Base-by-base conservation (phyloP, 345 rosid genomes). In the Aquilaria sinensis region DNA sequence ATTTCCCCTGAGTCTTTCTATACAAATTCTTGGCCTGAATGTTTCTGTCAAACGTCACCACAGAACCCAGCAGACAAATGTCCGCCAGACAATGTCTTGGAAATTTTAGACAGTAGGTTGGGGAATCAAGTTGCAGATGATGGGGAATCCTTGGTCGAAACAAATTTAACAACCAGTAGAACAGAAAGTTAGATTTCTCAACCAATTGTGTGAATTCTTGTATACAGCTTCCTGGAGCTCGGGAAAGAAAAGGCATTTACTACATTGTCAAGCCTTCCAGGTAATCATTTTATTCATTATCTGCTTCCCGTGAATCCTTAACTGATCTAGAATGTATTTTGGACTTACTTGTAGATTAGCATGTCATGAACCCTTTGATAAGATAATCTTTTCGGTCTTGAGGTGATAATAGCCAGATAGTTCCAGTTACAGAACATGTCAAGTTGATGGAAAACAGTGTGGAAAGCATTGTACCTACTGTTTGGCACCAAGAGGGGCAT, bases 11-110 rank as follows among this genome's bases (percentile, higher is more conserved):
- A 95, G 65, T 95, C 99, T n/a, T 89, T 95, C 68, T 95, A 87
- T 67, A 91, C 96, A 13, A 95, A 95, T 70, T 91, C 99, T 67
- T 95, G 99, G 97, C 97, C 97, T 3, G 99, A 95, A 63, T 91
- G 99, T 75, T 95, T 91, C 80, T 95, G 97, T 74, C 86, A 87
- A 74, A 68, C 72, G 56, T 80, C 83, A 58, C 60, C 96, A 11
- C 62, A 71, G 68, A 83, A 85, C 71, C 81, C 85, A 32, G 81
- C 87, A 60, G 83, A 95, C 64, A 83, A 83, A 77, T 95, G 99
- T 70, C 99, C 99, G 4, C 88, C 97, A n/a, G 83, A 81, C 53
- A 84, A 87, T 71, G 83, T 86, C 64, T 12, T 90, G 76, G 93
- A 90, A 77, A 80, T 79, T 71, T 73, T 90, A 58, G 69, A 83